These are phyloP conservation scores for Zanthoxylum bungeanum DNA, from an alignment of 345 rosid species.

Conservation along the genomic window DNA sequence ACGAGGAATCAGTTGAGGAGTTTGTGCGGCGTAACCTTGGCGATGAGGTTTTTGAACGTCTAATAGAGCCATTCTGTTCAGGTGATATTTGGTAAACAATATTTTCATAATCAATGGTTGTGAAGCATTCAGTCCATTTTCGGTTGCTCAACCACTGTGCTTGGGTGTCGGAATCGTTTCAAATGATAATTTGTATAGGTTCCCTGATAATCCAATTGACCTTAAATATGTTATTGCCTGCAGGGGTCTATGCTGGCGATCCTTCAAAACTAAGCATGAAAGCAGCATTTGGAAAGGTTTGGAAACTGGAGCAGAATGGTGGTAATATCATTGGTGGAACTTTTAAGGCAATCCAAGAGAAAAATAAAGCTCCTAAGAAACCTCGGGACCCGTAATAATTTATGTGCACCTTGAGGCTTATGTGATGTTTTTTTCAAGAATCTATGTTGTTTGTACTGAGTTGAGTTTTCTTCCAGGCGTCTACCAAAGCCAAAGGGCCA, in stretches of 20 bases:
- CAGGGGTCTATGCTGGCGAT: conserved; percentile 96
- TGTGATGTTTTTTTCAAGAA: conserved; percentile 4
- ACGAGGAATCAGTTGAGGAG: conserved; percentile 92
- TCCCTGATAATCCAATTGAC: neutral
- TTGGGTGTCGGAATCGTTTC: neutral
- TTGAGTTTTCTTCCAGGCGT: conserved; percentile 43
- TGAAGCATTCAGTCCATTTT: neutral
- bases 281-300: conserved; percentile 95
- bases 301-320: conserved; percentile 90
- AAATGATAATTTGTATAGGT: neutral
- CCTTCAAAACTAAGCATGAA: conserved; percentile 92
- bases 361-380: conserved; percentile 55
- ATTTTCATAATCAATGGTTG: neutral
- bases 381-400: conserved; percentile 75
- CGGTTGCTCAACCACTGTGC: neutral
- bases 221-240: neutral
- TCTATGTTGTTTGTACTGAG: conserved; percentile 9
- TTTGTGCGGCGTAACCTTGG: conserved; percentile 96
- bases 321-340: conserved; percentile 88
- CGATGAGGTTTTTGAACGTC: conserved; percentile 85
- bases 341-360: conserved; percentile 74
- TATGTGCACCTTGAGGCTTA: conserved; percentile 19
- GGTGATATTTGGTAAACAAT: conserved; percentile 34
- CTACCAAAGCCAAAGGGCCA: conserved; percentile 92
- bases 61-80: conserved; percentile 97